Conservation (phyloP, 495 filamentous ascomycete species). For the Aspergillus mulundensis region DNA sequence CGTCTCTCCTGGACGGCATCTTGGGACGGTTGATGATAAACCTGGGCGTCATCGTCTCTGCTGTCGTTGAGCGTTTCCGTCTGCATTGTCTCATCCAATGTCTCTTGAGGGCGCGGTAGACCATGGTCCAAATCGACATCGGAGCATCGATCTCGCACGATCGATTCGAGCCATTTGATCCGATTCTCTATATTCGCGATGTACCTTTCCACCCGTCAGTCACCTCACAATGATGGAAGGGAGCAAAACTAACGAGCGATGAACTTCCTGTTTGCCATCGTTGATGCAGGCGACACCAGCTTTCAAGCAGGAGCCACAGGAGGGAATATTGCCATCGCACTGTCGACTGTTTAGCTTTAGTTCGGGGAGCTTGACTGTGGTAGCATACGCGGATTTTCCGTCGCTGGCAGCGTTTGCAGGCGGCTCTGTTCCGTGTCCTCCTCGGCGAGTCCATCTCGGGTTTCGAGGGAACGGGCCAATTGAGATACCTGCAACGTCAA, state of each 20-base stretch:
- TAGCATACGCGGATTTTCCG: conserved; percentile 32
- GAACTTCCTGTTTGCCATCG: conserved; percentile 41
- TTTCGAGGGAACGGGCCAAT: neutral
- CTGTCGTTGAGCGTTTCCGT: neutral
- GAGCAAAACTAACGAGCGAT: conserved; percentile 26
- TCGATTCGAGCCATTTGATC: conserved; percentile 40
- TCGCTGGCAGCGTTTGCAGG: conserved; percentile 38
- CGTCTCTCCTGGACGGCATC: neutral
- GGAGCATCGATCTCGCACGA: conserved; percentile 30
- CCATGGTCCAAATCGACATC: conserved; percentile 29
- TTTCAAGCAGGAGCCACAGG: conserved; percentile 38
- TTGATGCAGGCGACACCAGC: conserved; percentile 36
- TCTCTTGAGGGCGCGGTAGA: conserved; percentile 6
- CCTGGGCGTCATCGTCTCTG: neutral
- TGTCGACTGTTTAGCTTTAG: conserved; percentile 1
- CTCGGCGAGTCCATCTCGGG: conserved; percentile 26
- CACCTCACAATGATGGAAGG: neutral
- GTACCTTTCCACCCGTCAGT: conserved; percentile 22
- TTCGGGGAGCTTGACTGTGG: neutral
- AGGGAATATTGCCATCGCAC: conserved; percentile 29
- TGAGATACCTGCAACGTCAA: neutral
- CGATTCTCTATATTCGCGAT: conserved; percentile 37
- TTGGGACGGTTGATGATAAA: neutral
- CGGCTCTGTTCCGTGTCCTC: conserved; percentile 32
- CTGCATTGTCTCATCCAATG: conserved; percentile 3